phyloP scores from a whole-genome alignment of 1,139 yeast genomes.

The Debaryomyces nepalensis region DNA sequence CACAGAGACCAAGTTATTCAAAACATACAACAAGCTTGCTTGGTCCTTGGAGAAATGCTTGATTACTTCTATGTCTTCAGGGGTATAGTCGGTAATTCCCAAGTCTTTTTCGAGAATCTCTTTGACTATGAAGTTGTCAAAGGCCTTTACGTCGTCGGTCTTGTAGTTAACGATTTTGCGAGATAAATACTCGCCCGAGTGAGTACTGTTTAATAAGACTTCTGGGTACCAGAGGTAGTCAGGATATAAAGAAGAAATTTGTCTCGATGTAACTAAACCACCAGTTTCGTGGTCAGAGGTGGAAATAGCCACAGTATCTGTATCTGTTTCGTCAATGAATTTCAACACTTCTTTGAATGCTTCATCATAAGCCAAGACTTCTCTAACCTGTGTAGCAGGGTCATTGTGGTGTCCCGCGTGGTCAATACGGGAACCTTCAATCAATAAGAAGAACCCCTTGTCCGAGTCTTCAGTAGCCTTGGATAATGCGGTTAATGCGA shows the following conservation, averaged over 20 bases:
- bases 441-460: slow-evolving; percentile 76
- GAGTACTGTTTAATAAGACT: slow-evolving; percentile 63
- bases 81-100: slow-evolving; percentile 60
- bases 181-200: slow-evolving; percentile 72
- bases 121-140: slow-evolving; percentile 48
- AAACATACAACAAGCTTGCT: slow-evolving; percentile 30
- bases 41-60: slow-evolving; percentile 24
- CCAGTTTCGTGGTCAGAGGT: slow-evolving; percentile 95
- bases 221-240: slow-evolving; percentile 80
- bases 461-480: slow-evolving; percentile 70
- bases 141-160: slow-evolving; percentile 32
- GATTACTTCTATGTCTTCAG: slow-evolving; percentile 49
- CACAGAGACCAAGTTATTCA: slow-evolving; percentile 62
- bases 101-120: slow-evolving; percentile 60
- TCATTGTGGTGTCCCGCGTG: slow-evolving; percentile 92
- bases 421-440: slow-evolving; percentile 89
- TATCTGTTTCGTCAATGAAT: slow-evolving; percentile 64
- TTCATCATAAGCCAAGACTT: slow-evolving; percentile 63
- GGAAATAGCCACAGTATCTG: slow-evolving; percentile 73
- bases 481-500: slow-evolving; percentile 68
- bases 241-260: slow-evolving; percentile 51
- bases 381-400: slow-evolving; percentile 76
- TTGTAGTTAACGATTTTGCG: slow-evolving; percentile 29
- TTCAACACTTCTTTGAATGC: slow-evolving; percentile 72
- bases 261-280: slow-evolving; percentile 77